Evolutionary conservation across 2,329 filamentous ascomycete genomes (phyloP), one percentile per base, ranked within the genome.

Genomic region (Arthrobotrys sinensis): DNA sequence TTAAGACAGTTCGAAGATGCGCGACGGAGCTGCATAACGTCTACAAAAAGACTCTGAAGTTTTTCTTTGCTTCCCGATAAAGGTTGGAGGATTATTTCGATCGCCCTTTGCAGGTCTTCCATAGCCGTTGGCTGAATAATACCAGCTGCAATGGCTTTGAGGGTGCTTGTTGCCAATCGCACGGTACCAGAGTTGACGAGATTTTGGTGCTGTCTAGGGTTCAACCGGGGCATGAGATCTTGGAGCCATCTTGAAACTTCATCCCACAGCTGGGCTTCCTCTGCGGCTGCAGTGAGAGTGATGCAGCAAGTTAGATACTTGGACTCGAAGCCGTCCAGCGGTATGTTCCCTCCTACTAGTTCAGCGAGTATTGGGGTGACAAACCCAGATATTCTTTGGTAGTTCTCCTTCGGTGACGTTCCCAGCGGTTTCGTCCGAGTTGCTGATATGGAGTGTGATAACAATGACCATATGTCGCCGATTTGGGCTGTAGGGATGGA

Each of bases 1-100:
- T 48, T 72, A 8, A 73, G 34, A 14, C 62, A 63, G n/a, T 48
- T 68, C 4, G 76, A 69, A 21, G 76, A 73, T 14, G 68, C 76
- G 36, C 76, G 76, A 36, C 76, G 76, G 28, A 79, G 68, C 36
- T 72, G 76, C 69, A 79, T 72, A 46, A 79, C 62, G 14, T 79
- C 76, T 21, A 66, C 45, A 21, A 79, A 72, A 3, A 79, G 45
- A 14, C 24, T 57, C 19, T 73, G 68, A 7, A 79, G 53, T 19
- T 73, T 73, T 24, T 79, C 76, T 57, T 68, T 73, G 46, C 68
- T 72, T 1, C 76, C 76, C 28, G 76, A 68, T 53, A 79, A 55
- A 12, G 76, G 76, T 14, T 72, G 68, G n/a, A 45, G 66, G 14
- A 79, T 43, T 12, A 73, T 55, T 4, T 64, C 68, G 14, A 73